A percentile compares a stretch with the other conserved stretches of the same genome.
Evolutionary conservation across 106 monocot genomes (phyloP).

Genomic region (Agapanthus africanus): DNA sequence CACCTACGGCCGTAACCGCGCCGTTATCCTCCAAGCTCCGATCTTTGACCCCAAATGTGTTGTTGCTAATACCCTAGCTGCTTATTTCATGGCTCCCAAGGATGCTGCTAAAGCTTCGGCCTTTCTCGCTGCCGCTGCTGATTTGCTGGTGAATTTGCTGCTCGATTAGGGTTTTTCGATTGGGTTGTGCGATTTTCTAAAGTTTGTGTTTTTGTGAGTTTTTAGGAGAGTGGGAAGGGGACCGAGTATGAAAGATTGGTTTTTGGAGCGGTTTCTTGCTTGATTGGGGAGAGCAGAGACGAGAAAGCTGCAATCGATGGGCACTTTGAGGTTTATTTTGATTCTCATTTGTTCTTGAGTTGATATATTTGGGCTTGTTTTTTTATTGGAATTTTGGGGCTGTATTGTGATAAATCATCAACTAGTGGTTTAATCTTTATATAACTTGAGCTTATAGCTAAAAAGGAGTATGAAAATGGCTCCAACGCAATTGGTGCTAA

Average conservation of each 20-base stretch:
- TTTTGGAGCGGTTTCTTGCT: conserved; percentile 31
- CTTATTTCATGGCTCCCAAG: conserved; percentile 22
- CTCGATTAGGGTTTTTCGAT: background rate
- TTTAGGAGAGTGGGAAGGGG: conserved; percentile 22
- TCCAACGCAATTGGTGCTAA: too few species aligned
- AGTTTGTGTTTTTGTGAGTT: background rate
- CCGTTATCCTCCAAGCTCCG: conserved; percentile 40
- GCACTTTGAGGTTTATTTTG: conserved; percentile 35
- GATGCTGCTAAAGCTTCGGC: conserved; percentile 19
- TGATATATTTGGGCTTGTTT: background rate
- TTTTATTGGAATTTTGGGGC: too few species aligned
- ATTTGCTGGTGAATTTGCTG: conserved; percentile 13
- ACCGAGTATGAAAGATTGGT: conserved; percentile 54
- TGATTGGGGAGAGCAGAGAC: conserved; percentile 33
- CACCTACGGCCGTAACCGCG: conserved; percentile 34
- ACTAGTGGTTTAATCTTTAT: too few species aligned
- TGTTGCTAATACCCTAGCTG: conserved; percentile 52
- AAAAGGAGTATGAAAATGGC: too few species aligned
- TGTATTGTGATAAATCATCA: too few species aligned
- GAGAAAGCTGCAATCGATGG: conserved; percentile 24
- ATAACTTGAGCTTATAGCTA: too few species aligned
- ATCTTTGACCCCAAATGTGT: conserved; percentile 38
- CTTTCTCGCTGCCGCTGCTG: conserved; percentile 28
- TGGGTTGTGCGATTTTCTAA: background rate
- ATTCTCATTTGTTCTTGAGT: background rate